Evolutionary conservation across 2,329 filamentous ascomycete species (phyloP), one percentile per base, ranked within the genome.

Genomic region (Mycosphaerella sp.): DNA sequence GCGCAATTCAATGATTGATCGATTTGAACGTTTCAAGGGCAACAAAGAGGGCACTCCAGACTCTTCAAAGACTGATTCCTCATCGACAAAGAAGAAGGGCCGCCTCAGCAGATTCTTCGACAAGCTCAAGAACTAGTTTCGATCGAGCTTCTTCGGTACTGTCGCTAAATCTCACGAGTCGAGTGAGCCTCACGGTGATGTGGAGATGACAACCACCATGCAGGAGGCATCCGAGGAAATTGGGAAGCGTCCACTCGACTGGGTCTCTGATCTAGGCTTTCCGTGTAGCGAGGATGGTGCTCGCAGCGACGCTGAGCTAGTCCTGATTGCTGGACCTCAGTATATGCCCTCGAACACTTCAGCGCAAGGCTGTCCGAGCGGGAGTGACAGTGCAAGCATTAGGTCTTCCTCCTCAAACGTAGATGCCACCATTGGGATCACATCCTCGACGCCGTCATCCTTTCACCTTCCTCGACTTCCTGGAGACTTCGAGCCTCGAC

Each of bases 21-120:
- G 59, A 36, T 41, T 62, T 10, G 61, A 67, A 59, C 66, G 63
- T 21, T 25, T 25, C 21, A 25, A 25, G 21, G 30, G 30, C 30
- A 69, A 69, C 40, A 48, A 41, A 32, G 12, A 67, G 57, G 66
- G 63, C 30, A 71, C 71, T 6, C 67, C 72, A n/a, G 69, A 72
- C 46, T 71, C 67, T 52, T 56, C 66, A n/a, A 63, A 62, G 55
- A 59, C 57, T 53, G 54, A 54, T 30, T 51, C 56, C 58, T 30
- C 62, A 72, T 49, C 51, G 14, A 73, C 73, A 64, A 74, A 73
- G 65, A 74, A 73, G 68, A 68, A 73, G 62, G 69, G 69, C 48
- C 68, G 76, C 62, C 75, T 76, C 53, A 70, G 70, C 58, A 73
- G 71, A 66, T 56, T 77, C 54, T 75, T 75, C 70, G 73, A 75